Base-by-base conservation (phyloP, 768 basidiomycete species). In the Hortiboletus campestris region DNA sequence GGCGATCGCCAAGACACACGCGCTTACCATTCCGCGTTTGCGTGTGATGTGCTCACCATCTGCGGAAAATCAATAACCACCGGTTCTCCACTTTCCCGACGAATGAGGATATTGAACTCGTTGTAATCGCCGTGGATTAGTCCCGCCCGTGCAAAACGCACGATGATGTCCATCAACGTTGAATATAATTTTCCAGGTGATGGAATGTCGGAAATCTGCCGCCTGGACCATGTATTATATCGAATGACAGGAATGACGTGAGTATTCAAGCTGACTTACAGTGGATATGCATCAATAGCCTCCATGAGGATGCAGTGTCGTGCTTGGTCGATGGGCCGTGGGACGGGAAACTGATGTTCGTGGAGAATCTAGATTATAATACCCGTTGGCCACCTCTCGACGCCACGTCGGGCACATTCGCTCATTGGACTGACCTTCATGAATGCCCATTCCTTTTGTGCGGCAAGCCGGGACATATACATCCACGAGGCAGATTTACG, bases 71-170 rank as follows among this genome's bases (percentile, higher is more conserved):
- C 97, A 64, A 99, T 99, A 41, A 99, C 84, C 49, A 98, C 74
- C 8, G 95, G 91, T 63, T 92, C 85, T 12, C 82, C 82, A 43
- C 73, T 76, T 50, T 86, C 86, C 44, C 90, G 83, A 36, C 83
- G 82, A 63, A 99, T 94, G 58, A 99, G 84, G 61, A 99, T 94
- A 72, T 99, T 98, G 78, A 98, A 99, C 68, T 99, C 97, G 74
- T 99, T 99, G 75, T 91, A 99, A 65, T 99, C 97, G 40, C 97
- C 95, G 66, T 99, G 97, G 49, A 99, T 98, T n/a, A 99, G 81
- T 6, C 97, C 97, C 16, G 89, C 85, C 36, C 84, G 85, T 6
- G 96, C 95, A 65, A 98, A 89, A 50, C 94, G 91, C 54, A 98
- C 93, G 67, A 98, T 94, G 57, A 98, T 77, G 70, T 94, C 92